Percentiles rank a stretch among this genome's conserved stretches.
Evolutionary conservation across 768 basidiomycete species (phyloP).

Genomic region (Lactarius indigo): DNA sequence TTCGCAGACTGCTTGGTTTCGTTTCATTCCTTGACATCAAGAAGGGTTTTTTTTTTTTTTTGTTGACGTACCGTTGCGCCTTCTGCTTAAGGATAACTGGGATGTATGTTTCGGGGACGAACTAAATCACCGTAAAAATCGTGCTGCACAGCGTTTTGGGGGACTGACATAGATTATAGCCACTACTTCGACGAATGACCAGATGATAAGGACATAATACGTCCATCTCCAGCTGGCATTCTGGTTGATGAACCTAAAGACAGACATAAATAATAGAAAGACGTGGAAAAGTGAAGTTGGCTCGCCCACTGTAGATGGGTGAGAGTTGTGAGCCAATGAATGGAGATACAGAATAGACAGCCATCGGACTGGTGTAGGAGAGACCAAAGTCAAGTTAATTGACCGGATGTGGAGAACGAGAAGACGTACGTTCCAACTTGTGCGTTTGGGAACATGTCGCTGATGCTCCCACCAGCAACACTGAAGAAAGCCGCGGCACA

Average conservation of each 20-base stretch:
- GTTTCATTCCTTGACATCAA: background rate
- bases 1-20: constrained; percentile 43
- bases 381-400: background rate
- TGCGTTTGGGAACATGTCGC: constrained; percentile 47
- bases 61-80: constrained; percentile 43
- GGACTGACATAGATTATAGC: constrained; percentile 49
- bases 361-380: constrained; percentile 45
- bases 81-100: constrained; percentile 61
- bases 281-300: background rate
- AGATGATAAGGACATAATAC: constrained; percentile 67
- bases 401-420: background rate
- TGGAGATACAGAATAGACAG: constrained; percentile 47
- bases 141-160: background rate
- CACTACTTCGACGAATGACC: constrained; percentile 55
- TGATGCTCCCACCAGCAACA: constrained; percentile 46
- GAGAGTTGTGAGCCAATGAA: constrained; percentile 56
- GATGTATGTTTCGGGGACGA: constrained; percentile 70
- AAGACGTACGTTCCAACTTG: constrained; percentile 55
- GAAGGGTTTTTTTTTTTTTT: background rate
- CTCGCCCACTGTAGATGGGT: constrained; percentile 58
- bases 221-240: constrained; percentile 72
- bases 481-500: constrained; percentile 55
- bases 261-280: background rate
- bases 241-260: constrained; percentile 33
- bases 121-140: constrained; percentile 32